These are phyloP conservation scores for Oryza coarctata DNA, from an alignment of 176 grass and related monocot species.

Conservation along the genomic window DNA sequence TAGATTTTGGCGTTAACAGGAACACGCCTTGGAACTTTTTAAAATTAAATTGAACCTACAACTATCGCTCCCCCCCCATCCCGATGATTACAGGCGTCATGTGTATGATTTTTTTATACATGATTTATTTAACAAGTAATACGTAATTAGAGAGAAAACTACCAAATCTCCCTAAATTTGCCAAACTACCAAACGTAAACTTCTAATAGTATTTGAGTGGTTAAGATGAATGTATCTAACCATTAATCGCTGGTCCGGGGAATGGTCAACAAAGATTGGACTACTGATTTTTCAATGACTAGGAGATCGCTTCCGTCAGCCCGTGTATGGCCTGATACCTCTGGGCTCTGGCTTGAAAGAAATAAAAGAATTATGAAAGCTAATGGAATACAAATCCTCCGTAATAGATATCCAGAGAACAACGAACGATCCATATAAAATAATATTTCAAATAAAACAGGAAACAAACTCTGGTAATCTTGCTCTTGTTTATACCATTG, in stretches of 20 bases:
- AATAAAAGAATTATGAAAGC: no score
- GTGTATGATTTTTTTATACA: no score
- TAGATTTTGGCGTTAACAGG: not conserved
- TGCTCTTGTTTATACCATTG: not conserved
- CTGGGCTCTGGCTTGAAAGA: slow-evolving; percentile 1
- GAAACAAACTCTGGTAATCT: not conserved
- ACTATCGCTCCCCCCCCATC: no score
- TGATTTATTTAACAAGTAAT: no score
- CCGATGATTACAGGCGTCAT: no score
- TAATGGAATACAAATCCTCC: not conserved
- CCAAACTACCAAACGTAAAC: not conserved
- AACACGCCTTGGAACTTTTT: no score
- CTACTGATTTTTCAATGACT: not conserved
- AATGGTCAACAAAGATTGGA: not conserved
- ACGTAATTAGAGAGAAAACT: no score
- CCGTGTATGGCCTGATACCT: not conserved
- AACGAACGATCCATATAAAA: not conserved
- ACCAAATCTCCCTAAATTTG: not conserved
- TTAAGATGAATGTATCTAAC: not conserved
- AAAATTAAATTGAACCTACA: no score
- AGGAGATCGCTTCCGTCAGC: not conserved
- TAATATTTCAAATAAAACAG: not conserved
- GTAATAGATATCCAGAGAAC: not conserved
- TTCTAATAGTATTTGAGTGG: not conserved
- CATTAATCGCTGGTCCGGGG: not conserved